Evolutionary conservation across 1,284 basidiomycete genomes (phyloP), one percentile per base, ranked within the genome.

Genomic region (Phaffia rhodozyma): DNA sequence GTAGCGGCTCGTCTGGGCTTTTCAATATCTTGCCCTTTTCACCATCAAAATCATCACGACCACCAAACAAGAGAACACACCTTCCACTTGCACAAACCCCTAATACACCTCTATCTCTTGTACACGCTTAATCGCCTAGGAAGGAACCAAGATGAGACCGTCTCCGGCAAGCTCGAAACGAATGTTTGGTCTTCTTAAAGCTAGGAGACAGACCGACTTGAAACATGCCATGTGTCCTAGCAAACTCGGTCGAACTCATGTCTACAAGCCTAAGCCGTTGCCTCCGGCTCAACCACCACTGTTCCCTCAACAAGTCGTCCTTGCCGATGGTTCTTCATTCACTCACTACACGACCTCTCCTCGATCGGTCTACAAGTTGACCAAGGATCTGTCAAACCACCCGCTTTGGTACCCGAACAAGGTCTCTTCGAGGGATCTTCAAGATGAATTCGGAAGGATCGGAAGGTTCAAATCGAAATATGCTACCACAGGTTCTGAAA

Each of bases 271-370:
- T 3, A n/a, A 25, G 6, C 18, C 27, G 29, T 57, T 66, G 16
- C 64, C 64, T 5, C 55, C 64, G 5, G 55, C 64, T 20, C 20
- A 55, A 1, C 64, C 64, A 20, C 86, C 86, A 48, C 84, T 85
- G 66, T 89, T 84, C 72, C 85, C 86, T 3, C 87, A 89, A 72
- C 82, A 79, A 63, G 85, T 89, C 67, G 80, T 86, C 60, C 83
- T 85, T 70, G 82, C 86, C 0, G 87, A 89, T 74, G 87, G 87
- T 16, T 84, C 84, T 23, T 86, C 85, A 1, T 87, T 86, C 73
- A 82, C 81, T 1, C 86, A 89, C 70, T 85, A 82, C 79, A 87
- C 84, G 13, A 89, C 88, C 0, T 87, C 86, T 0, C 87, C 87
- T 0, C 82, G 83, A 11, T 83, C 84, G 3, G 74, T 81, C 54